These are phyloP conservation scores for Glycine tomentella DNA, from an alignment of 306 rosid species.

Conservation along the genomic window DNA sequence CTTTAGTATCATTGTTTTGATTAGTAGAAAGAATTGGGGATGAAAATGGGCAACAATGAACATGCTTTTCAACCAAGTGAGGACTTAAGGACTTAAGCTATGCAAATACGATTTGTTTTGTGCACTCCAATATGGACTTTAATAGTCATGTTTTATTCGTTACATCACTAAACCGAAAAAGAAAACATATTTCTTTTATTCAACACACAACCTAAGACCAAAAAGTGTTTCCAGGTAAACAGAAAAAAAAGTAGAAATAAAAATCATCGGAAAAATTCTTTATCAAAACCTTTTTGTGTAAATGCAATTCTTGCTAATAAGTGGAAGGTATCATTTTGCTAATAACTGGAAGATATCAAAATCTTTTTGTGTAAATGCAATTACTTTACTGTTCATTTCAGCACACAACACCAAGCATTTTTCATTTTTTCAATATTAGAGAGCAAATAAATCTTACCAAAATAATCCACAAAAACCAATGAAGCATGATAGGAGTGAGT, in stretches of 20 bases:
- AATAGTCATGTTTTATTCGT: background rate
- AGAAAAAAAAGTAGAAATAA: conserved; percentile 16
- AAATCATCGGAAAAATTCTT: background rate
- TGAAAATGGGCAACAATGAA: too few relatives aligned
- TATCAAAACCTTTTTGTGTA: background rate
- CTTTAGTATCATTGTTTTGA: too few relatives aligned
- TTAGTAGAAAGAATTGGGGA: too few relatives aligned
- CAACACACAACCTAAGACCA: conserved; percentile 31
- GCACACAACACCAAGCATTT: background rate
- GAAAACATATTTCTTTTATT: background rate
- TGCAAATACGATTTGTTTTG: too few relatives aligned
- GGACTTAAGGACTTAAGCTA: too few relatives aligned
- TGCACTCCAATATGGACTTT: too few relatives aligned
- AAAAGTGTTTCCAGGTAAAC: conserved; percentile 15
- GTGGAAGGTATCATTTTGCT: too few relatives aligned
- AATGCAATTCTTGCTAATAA: conserved; percentile 28
- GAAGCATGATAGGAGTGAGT: background rate
- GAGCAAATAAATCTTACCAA: conserved; percentile 26
- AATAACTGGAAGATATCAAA: too few relatives aligned
- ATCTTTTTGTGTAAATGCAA: too few relatives aligned
- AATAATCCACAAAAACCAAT: conserved; percentile 12
- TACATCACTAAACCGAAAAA: conserved; percentile 10
- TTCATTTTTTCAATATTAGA: background rate
- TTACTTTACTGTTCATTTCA: conserved; percentile 27
- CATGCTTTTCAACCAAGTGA: too few relatives aligned